Percentiles rank a stretch among this genome's conserved stretches.
Conservation (phyloP, 2,329 filamentous ascomycete species). For the Microsporum canis region DNA sequence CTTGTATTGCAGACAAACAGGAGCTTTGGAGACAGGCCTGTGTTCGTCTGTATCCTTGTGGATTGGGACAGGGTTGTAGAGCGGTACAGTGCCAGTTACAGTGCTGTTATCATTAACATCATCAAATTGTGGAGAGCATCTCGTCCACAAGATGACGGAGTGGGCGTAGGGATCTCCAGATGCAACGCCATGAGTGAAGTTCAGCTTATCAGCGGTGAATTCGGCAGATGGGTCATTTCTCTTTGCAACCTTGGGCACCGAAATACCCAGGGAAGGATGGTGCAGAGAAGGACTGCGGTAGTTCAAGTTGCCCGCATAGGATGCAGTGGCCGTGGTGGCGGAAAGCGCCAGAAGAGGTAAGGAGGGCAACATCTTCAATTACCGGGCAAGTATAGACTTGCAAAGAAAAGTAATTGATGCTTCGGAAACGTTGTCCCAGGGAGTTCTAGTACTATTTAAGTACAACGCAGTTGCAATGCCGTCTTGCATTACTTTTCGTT, state of each 20-base stretch:
- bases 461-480: not conserved
- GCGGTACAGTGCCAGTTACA: conserved; percentile 45
- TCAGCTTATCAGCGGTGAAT: conserved; percentile 39
- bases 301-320: conserved; percentile 25
- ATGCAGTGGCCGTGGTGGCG: conserved; percentile 7
- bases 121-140: conserved; percentile 32
- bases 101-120: conserved; percentile 42
- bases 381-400: not conserved
- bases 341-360: conserved; percentile 8
- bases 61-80: conserved; percentile 55
- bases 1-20: conserved; percentile 57
- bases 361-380: not conserved
- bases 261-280: conserved; percentile 52
- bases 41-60: conserved; percentile 20
- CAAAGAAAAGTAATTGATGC: not conserved
- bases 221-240: conserved; percentile 39
- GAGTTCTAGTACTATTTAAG: not conserved
- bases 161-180: conserved; percentile 36
- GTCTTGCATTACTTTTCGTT: not conserved
- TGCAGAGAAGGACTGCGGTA: conserved; percentile 56
- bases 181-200: conserved; percentile 54
- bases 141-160: conserved; percentile 37
- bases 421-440: not conserved
- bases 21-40: conserved; percentile 54
- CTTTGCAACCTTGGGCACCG: conserved; percentile 51